phyloP scores from a whole-genome alignment of 208 protist genomes.

The Herpetomonas muscarum region DNA sequence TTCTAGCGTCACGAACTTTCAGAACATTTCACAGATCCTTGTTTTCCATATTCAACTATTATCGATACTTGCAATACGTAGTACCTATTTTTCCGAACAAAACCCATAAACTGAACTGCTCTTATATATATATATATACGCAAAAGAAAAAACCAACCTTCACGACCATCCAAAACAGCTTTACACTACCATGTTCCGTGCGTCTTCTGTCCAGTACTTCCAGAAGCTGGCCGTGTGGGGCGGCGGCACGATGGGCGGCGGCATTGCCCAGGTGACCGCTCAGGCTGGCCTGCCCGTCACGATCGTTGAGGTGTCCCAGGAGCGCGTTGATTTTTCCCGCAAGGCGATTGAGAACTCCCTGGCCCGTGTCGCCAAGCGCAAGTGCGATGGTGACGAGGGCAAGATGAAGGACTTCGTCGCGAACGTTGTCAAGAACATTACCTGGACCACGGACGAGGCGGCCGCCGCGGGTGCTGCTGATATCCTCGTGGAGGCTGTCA shows the following conservation, averaged over 20 bases:
- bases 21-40: too few species aligned
- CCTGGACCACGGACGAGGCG: constrained; percentile 53
- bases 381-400: constrained; percentile 26
- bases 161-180: neutral
- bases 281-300: constrained; percentile 16
- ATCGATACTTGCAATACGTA: too few species aligned
- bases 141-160: too few species aligned
- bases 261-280: constrained; percentile 53
- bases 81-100: too few species aligned
- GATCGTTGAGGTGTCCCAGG: constrained; percentile 27
- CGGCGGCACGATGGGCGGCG: constrained; percentile 70
- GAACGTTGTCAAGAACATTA: constrained; percentile 16
- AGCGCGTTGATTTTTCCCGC: constrained; percentile 29
- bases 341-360: constrained; percentile 38
- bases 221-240: constrained; percentile 47
- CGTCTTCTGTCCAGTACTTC: constrained; percentile 11
- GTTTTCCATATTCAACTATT: too few species aligned
- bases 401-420: constrained; percentile 25
- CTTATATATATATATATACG: too few species aligned
- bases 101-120: too few species aligned
- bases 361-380: constrained; percentile 42
- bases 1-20: too few species aligned
- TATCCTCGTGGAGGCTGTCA: constrained; percentile 62
- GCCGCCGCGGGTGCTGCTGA: constrained; percentile 31
- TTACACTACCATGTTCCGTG: constrained; percentile 8